phyloP scores from a whole-genome alignment of 768 basidiomycete species.

The Kwoniella botswanensis region DNA sequence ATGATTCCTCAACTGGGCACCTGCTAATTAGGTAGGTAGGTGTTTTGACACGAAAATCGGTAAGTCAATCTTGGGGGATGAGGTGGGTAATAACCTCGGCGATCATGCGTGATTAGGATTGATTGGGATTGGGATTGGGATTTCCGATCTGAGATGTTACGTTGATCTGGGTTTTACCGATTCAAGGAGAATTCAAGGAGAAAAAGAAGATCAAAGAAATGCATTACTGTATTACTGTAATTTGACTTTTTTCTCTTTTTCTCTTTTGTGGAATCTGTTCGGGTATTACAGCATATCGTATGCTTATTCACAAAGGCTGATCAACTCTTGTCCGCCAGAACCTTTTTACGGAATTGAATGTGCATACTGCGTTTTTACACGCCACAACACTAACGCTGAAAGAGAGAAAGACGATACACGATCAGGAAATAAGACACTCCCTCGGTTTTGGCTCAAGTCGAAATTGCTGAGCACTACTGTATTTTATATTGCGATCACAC shows the following conservation, averaged over 20 bases:
- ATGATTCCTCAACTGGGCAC: no score
- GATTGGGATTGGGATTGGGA: not conserved
- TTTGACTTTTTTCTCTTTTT: no score
- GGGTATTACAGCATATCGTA: not conserved
- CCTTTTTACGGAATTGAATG: not conserved
- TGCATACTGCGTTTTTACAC: no score
- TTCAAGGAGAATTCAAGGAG: not conserved
- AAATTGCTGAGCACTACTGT: no score
- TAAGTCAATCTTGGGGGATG: not conserved
- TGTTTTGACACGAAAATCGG: not conserved
- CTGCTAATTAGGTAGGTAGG: no score
- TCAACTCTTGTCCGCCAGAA: not conserved
- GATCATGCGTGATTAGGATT: not conserved
- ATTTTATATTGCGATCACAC: not conserved
- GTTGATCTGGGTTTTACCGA: not conserved
- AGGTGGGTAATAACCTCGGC: conserved; percentile 4
- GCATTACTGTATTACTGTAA: no score
- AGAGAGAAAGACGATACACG: no score
- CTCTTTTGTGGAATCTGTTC: no score
- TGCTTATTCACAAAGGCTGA: not conserved
- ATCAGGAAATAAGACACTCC: no score
- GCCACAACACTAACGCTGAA: no score
- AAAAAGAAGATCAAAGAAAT: not conserved
- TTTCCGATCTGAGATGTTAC: not conserved
- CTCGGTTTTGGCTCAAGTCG: not conserved